Conservation (phyloP, 257 asterid species). For the Coffea canephora region DNA sequence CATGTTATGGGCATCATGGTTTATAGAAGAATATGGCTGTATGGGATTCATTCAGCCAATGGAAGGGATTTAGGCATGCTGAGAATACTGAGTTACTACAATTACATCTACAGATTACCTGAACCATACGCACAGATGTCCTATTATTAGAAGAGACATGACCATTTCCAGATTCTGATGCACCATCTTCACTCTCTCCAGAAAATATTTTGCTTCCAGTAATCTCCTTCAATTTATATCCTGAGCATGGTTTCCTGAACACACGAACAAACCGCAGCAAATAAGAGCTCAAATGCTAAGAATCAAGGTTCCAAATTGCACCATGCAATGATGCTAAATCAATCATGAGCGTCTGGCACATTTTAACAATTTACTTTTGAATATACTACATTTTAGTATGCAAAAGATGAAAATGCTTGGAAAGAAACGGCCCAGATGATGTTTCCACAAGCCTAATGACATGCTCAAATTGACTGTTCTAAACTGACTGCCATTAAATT, state of each 20-base stretch:
- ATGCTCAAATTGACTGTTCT: not conserved
- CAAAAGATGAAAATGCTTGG: not conserved
- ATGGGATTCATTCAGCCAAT: not conserved
- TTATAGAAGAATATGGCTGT: no score
- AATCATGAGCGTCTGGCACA: no score
- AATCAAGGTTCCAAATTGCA: not conserved
- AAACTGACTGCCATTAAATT: not conserved
- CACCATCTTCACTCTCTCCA: constrained; percentile 47
- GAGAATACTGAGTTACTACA: not conserved
- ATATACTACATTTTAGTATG: not conserved
- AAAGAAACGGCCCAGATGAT: not conserved
- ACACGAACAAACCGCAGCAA: constrained; percentile 11
- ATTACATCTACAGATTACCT: constrained; percentile 46
- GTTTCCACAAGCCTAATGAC: no score
- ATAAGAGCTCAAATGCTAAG: not conserved
- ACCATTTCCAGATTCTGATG: constrained; percentile 51
- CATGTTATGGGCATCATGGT: not conserved
- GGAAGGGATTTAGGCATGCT: not conserved
- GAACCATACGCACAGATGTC: constrained; percentile 91
- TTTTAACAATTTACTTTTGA: not conserved
- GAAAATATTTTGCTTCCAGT: constrained; percentile 80
- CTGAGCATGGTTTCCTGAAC: constrained; percentile 86
- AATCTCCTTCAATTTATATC: constrained; percentile 85
- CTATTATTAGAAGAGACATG: constrained; percentile 50
- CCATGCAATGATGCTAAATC: not conserved